A percentile compares a stretch with the other conserved stretches of the same genome.
Conservation (phyloP, 495 filamentous ascomycete species). For the Neurospora sublineolata region DNA sequence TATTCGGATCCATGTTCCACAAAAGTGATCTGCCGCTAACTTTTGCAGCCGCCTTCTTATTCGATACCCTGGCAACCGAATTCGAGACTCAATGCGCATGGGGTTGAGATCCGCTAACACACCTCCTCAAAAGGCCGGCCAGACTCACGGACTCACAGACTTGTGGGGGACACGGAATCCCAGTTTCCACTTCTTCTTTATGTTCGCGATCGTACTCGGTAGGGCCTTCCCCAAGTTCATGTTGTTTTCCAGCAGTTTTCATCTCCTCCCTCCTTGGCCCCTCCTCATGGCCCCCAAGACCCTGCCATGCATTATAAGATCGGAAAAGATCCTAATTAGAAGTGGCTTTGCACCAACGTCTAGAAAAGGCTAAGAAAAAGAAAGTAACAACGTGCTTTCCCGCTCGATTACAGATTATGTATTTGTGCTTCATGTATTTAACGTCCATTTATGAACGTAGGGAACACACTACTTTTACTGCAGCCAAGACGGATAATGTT, state of each 20-base stretch:
- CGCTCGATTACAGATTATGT: neutral
- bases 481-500: neutral
- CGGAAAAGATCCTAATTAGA: neutral
- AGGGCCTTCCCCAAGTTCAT: neutral
- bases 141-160: neutral
- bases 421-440: neutral
- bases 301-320: neutral
- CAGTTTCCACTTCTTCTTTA: neutral
- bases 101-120: neutral
- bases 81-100: neutral
- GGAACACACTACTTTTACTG: neutral
- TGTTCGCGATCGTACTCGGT: neutral
- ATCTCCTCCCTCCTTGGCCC: neutral
- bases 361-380: neutral
- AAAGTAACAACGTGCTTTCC: neutral
- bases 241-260: neutral
- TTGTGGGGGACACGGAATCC: neutral
- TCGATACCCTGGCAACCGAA: neutral
- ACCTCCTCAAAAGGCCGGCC: neutral
- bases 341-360: neutral
- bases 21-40: neutral
- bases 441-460: no score
- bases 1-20: constrained; percentile 3
- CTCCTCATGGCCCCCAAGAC: neutral
- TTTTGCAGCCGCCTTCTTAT: neutral